Percentiles rank a stretch among this genome's conserved stretches.
Evolutionary conservation across 176 grass and related monocot species (phyloP).

Genomic region (Avena atlantica): DNA sequence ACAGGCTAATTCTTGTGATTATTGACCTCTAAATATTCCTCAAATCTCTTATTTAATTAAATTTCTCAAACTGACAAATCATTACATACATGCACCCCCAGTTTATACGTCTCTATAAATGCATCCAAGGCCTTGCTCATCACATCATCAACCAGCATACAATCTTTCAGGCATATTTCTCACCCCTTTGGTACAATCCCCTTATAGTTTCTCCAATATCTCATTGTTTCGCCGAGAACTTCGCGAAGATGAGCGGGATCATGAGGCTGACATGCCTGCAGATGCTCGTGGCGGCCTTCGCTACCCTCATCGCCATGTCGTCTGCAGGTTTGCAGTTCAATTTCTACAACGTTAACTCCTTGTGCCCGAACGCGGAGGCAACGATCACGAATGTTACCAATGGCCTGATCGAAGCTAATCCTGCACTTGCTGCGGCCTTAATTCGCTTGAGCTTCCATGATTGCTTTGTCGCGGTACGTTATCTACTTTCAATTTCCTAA

Average conservation of each 20-base stretch:
- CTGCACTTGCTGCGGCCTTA: slow-evolving; percentile 24
- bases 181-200: not conserved
- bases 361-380: slow-evolving; percentile 47
- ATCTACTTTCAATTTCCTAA: not conserved
- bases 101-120: slow-evolving; percentile 26
- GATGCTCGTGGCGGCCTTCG: slow-evolving; percentile 36
- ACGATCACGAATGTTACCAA: slow-evolving; percentile 42
- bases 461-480: slow-evolving; percentile 56
- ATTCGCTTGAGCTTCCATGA: slow-evolving; percentile 62
- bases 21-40: slow-evolving; percentile 33
- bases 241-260: not conserved
- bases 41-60: slow-evolving; percentile 20
- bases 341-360: slow-evolving; percentile 40
- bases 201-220: not conserved
- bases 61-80: not conserved
- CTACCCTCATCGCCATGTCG: slow-evolving; percentile 25
- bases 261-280: slow-evolving; percentile 2
- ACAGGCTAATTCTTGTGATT: not conserved
- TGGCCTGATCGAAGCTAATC: slow-evolving; percentile 21
- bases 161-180: not conserved
- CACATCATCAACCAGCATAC: not conserved
- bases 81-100: not conserved
- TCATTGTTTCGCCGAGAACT: not conserved
- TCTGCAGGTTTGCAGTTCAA: slow-evolving; percentile 37
- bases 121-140: not conserved